Base-by-base conservation (phyloP, 345 rosid species). In the Garcia nutans region DNA sequence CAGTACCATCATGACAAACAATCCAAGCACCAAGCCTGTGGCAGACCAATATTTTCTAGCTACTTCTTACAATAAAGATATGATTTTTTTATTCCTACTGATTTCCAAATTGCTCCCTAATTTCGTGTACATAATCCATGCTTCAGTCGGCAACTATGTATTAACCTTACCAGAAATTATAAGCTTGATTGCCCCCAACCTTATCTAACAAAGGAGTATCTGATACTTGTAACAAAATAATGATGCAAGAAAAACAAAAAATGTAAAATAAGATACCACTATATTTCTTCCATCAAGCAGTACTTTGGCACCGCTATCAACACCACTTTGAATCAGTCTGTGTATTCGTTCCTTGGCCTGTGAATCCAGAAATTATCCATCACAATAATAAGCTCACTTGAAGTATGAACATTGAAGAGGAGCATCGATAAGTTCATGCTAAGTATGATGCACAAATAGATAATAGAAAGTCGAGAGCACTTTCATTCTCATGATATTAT, bases 311-410 rank as follows among this genome's bases (percentile, higher is more conserved):
- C 99, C 99, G 68, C 84, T 87, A 23, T 86, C 91, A 55, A 90
- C 91, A 74, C 96, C 98, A 81, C 88, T 89, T 76, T 95, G 96
- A 81, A 95, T 85, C 83, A 96, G 85, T 67, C 81, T 79, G 83
- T 87, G 83, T 66, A 96, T 87, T 65, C 97, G 85, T 74, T 93
- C 99, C 83, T 96, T 96, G 76, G 99, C 99, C 99, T 95, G 87
- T 72, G 26, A 80, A 78, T 28, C 26, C 62, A 71, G 72, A 82
- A 73, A 23, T 78, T 19, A 13, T 68, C 19, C 22, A 47, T 58
- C 0, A n/a, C 22, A 19, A 11, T 71, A 71, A 62, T 71, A 71
- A 62, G 22, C 23, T 17, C 26, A 47, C 52, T 33, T 3, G 8
- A 77, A 56, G 59, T 16, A 24, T 55, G 24, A 56, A 28, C 19